These are phyloP conservation scores for Choricystis sp. DNA, from an alignment of 139 green algal genomes.

Conservation along the genomic window DNA sequence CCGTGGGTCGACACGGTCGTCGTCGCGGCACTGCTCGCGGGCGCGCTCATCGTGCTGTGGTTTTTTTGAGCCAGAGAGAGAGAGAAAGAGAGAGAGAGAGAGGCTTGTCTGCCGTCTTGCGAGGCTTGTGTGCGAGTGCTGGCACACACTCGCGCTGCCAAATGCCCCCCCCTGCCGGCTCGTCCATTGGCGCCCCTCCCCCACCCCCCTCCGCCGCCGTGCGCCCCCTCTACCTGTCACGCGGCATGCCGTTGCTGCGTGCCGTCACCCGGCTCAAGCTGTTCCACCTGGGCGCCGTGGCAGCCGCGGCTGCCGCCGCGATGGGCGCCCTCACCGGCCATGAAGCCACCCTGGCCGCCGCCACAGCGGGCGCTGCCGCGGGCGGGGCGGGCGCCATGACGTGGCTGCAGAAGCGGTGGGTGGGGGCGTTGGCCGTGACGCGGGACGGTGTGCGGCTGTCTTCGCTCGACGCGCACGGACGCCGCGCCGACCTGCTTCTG, in stretches of 20 bases:
- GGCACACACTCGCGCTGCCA: no score
- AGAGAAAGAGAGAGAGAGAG: no score
- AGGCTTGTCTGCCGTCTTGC: no score
- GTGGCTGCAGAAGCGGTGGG: background rate
- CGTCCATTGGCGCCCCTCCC: background rate
- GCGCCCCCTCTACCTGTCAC: background rate
- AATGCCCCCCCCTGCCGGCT: no score
- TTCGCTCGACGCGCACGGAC: background rate
- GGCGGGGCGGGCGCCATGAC: background rate
- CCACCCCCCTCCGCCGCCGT: background rate
- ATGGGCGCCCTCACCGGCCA: background rate
- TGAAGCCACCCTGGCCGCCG: background rate
- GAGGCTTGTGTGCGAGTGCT: no score
- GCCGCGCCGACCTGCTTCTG: background rate
- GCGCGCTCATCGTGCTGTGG: background rate
- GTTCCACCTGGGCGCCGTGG: background rate
- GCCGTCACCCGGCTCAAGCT: background rate
- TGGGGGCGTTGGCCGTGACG: background rate
- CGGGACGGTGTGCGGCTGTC: background rate
- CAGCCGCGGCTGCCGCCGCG: no score
- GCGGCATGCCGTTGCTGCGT: background rate
- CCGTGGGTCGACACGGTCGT: background rate
- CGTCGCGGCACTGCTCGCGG: background rate
- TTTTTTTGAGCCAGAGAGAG: background rate
- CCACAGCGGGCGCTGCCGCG: background rate